Conservation (phyloP, 1,284 basidiomycete species). For the Chalciporus sp. region DNA sequence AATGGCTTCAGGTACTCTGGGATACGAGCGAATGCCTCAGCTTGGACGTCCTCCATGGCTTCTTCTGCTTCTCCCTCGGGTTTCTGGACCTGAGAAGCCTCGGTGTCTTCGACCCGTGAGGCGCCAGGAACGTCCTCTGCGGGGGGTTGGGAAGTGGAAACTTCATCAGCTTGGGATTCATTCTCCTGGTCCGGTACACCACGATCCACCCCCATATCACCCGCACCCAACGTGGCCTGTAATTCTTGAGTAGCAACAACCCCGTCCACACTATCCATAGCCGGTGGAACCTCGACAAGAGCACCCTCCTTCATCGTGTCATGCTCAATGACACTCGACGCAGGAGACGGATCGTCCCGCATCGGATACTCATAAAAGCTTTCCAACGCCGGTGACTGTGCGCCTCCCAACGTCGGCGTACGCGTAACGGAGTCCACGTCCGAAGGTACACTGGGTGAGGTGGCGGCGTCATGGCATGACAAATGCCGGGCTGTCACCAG, state of each 20-base stretch:
- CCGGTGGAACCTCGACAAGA: neutral
- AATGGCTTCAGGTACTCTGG: conserved; percentile 66
- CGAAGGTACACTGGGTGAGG: conserved; percentile 28
- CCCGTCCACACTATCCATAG: neutral
- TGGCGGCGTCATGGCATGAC: conserved; percentile 19
- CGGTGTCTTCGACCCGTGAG: neutral
- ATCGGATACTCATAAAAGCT: conserved; percentile 31
- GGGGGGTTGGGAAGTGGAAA: neutral
- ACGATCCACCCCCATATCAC: neutral
- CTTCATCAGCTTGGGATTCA: neutral
- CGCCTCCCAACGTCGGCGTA: conserved; percentile 29
- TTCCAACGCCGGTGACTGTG: conserved; percentile 29
- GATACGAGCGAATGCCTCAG: conserved; percentile 34
- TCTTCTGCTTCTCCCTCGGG: conserved; percentile 9
- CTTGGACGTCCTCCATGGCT: conserved; percentile 16
- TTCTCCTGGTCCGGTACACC: neutral
- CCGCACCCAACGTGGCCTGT: neutral
- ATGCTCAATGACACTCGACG: conserved; percentile 34
- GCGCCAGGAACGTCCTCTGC: neutral
- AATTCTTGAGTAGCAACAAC: neutral
- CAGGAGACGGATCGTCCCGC: conserved; percentile 30
- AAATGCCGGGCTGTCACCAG: neutral
- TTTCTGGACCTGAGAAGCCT: conserved; percentile 2
- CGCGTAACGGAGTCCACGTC: conserved; percentile 31
- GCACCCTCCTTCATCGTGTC: conserved; percentile 22